These are phyloP conservation scores for Nicotiana rustica DNA, from an alignment of 305 asterid species.

Conservation along the genomic window DNA sequence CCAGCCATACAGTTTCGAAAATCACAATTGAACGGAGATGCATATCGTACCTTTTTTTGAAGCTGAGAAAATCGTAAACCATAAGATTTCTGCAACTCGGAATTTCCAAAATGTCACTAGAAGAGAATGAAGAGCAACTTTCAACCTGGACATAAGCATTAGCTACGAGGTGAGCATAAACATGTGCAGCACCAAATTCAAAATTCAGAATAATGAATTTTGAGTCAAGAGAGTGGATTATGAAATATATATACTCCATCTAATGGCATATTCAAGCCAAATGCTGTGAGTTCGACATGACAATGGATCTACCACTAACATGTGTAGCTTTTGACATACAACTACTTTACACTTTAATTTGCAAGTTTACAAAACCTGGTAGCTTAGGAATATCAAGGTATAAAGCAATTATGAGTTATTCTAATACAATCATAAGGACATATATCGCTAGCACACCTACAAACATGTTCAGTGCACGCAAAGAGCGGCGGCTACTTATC, in stretches of 20 bases:
- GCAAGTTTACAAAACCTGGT: not conserved
- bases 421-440: not conserved
- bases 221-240: not conserved
- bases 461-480: not conserved
- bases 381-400: too few relatives aligned
- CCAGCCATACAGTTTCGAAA: not conserved
- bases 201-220: not conserved
- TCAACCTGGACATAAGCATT: conserved; percentile 16
- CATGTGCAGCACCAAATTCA: not conserved
- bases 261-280: not conserved
- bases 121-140: conserved; percentile 2
- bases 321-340: not conserved
- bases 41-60: not conserved
- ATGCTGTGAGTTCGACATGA: not conserved
- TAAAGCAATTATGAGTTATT: not conserved
- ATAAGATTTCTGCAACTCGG: not conserved
- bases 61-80: not conserved
- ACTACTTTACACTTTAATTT: not conserved
- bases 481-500: not conserved
- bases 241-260: not conserved
- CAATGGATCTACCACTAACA: conserved; percentile 10
- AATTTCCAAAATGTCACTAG: not conserved
- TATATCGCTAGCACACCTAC: not conserved
- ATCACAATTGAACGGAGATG: conserved; percentile 9
- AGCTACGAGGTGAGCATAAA: not conserved